Percentiles rank a stretch among this genome's conserved stretches.
phyloP scores from a whole-genome alignment of 805 yeast species.

The Candida ovalis region DNA sequence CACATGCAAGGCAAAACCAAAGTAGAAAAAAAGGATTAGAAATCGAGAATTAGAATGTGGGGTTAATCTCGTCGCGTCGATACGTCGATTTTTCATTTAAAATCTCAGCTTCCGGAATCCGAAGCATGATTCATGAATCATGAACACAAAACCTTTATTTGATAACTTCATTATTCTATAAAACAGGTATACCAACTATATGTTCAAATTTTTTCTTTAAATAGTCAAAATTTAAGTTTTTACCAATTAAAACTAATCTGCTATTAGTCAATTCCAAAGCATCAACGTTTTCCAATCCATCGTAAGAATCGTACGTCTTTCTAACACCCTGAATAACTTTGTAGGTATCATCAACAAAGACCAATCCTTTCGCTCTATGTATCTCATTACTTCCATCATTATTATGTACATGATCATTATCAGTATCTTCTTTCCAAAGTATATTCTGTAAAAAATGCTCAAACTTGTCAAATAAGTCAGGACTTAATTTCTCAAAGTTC shows the following conservation, averaged over 20 bases:
- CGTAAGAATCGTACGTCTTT: slow-evolving; percentile 80
- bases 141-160: too few species aligned
- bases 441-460: slow-evolving; percentile 66
- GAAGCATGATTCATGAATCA: too few species aligned
- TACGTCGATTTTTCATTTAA: too few species aligned
- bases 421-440: slow-evolving; percentile 62
- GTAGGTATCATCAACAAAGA: slow-evolving; percentile 41
- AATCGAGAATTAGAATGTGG: not conserved
- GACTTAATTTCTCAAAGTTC: slow-evolving; percentile 38
- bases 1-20: not conserved
- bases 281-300: slow-evolving; percentile 22
- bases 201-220: slow-evolving; percentile 9
- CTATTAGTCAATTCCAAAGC: slow-evolving; percentile 13
- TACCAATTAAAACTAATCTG: slow-evolving; percentile 33
- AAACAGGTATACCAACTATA: slow-evolving; percentile 6
- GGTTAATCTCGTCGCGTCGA: not conserved
- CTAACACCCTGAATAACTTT: slow-evolving; percentile 88
- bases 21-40: too few species aligned
- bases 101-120: too few species aligned
- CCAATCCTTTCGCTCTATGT: slow-evolving; percentile 78
- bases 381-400: slow-evolving; percentile 54
- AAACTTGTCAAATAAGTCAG: slow-evolving; percentile 36
- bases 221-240: slow-evolving; percentile 12
- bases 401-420: slow-evolving; percentile 29
- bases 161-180: not conserved